Percentiles rank a stretch among this genome's conserved stretches.
These are phyloP conservation scores for Ceratocystis lukuohia DNA, from an alignment of 2,329 filamentous ascomycete species.

Conservation along the genomic window DNA sequence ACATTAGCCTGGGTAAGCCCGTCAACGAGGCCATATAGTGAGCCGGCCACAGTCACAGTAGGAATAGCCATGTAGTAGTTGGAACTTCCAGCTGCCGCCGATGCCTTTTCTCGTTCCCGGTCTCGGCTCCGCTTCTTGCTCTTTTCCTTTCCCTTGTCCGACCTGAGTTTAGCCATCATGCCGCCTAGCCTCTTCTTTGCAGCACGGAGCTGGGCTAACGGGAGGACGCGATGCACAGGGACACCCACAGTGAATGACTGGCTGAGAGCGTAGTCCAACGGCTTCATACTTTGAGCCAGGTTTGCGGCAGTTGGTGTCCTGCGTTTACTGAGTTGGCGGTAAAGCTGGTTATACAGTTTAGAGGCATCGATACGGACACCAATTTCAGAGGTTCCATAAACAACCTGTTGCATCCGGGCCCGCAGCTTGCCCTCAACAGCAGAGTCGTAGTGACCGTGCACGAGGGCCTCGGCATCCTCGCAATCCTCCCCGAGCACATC, in stretches of 20 bases:
- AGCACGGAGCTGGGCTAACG: slow-evolving; percentile 23
- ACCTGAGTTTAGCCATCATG: not conserved
- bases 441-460: slow-evolving; percentile 21
- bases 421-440: slow-evolving; percentile 21
- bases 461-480: slow-evolving; percentile 13
- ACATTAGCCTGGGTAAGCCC: slow-evolving; percentile 24
- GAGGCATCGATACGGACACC: slow-evolving; percentile 29
- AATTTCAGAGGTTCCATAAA: slow-evolving; percentile 25
- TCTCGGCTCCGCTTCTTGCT: slow-evolving; percentile 16
- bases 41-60: slow-evolving; percentile 29
- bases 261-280: slow-evolving; percentile 31
- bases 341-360: slow-evolving; percentile 13
- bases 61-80: slow-evolving; percentile 23
- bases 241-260: slow-evolving; percentile 29
- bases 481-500: slow-evolving; percentile 25
- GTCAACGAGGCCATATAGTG: slow-evolving; percentile 30
- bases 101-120: slow-evolving; percentile 9
- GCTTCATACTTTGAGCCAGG: slow-evolving; percentile 20
- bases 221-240: slow-evolving; percentile 25
- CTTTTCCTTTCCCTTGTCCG: slow-evolving; percentile 15
- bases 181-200: slow-evolving; percentile 16
- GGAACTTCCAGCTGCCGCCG: not conserved
- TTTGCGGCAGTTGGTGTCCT: not conserved
- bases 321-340: not conserved
- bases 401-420: slow-evolving; percentile 19